Base-by-base conservation (phyloP, 352 stramenopile genomes). In the Phytophthora pistaciae region DNA sequence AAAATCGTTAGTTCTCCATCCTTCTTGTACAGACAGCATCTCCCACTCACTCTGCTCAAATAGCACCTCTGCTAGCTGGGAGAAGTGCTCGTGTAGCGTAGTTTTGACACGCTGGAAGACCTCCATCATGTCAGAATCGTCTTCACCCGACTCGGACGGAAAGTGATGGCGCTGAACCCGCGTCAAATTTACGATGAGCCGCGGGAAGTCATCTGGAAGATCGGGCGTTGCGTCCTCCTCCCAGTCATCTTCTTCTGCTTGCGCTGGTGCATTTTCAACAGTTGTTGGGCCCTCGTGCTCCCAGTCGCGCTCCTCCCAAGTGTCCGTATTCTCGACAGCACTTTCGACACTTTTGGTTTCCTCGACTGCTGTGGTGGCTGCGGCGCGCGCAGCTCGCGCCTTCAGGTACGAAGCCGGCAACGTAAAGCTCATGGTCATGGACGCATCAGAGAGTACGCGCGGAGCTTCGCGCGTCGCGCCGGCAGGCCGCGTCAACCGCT, bases 151-250 rank as follows among this genome's bases (percentile, higher is more conserved):
- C 10, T 56, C 48, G 18, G 70, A 36, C 11, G 78, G 76, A 48
- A 91, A 90, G 55, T 92, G 81, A 5, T 90, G 74, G 7, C 75
- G 70, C 59, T 88, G 82, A 27, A 92, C 57, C 3, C 79, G 74
- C 38, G 84, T 87, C 52, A 92, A 61, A 61, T 93, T 93, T 21
- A 93, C 74, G 23, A 93, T 72, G 29, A 93, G 78, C 54, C 90
- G 55, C 2, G 86, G 86, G 55, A 93, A 93, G 50, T 92, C 84
- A 42, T 93, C 84, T 0, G 86, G 86, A 10, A 93, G 69, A 0
- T 84, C 80, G 1, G 70, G 69, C 14, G 62, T 48, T 9, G 70
- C 29, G 9, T 82, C 64, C 40, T 87, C 55, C 20, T 80, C 78
- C 84, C 84, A 91, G 1, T 73, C 74, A 27, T 78, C 71, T 10